phyloP scores from a whole-genome alignment of 306 rosid species.

The Ormosia emarginata region DNA sequence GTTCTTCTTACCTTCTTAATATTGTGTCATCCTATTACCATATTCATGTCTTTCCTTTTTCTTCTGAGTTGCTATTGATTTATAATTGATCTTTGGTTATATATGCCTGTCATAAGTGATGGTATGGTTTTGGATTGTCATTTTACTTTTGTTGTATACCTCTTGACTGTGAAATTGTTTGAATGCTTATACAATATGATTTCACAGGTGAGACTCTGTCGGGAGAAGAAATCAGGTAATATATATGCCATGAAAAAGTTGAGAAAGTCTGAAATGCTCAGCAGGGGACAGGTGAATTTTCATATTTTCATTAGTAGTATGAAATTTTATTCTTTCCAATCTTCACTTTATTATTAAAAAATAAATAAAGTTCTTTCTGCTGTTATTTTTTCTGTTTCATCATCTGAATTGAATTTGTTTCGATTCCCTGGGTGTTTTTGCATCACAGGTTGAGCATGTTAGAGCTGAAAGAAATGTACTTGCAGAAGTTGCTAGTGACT shows the following conservation, averaged over 20 bases:
- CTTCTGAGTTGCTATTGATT: neutral
- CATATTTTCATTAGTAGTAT: neutral
- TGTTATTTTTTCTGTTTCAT: neutral
- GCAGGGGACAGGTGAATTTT: constrained; percentile 44
- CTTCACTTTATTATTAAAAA: neutral
- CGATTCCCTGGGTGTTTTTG: neutral
- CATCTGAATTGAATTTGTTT: neutral
- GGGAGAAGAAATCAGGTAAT: constrained; percentile 41
- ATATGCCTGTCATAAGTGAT: neutral
- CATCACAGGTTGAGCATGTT: constrained; percentile 48
- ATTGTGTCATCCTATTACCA: neutral
- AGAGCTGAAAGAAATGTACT: constrained; percentile 91
- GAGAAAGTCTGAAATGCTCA: constrained; percentile 52
- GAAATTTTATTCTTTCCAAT: constrained; percentile 5
- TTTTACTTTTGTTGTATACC: neutral
- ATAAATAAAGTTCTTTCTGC: neutral
- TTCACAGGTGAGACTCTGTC: constrained; percentile 43
- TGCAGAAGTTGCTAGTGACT: constrained; percentile 89
- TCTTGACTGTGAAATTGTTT: neutral
- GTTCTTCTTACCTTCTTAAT: neutral
- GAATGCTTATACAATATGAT: neutral
- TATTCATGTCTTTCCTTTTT: constrained; percentile 4
- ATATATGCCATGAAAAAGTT: constrained; percentile 53
- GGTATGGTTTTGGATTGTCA: neutral
- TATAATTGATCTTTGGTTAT: neutral